Percentiles rank a stretch among this genome's conserved stretches.
Evolutionary conservation across 2,329 filamentous ascomycete species (phyloP).

Genomic region (Pleomassaria siparia): DNA sequence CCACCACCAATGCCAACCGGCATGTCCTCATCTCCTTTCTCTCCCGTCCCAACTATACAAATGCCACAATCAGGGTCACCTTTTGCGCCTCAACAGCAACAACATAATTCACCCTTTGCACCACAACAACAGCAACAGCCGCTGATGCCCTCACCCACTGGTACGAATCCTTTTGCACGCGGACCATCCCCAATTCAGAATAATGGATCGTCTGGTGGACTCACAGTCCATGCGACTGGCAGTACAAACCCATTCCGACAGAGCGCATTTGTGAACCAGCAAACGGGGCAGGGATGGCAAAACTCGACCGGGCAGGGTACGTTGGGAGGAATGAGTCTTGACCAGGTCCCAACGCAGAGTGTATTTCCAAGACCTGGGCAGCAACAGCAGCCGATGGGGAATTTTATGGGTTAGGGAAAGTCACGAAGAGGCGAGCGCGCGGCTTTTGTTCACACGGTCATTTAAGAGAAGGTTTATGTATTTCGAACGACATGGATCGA

Average conservation of each 20-base stretch:
- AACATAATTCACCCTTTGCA: constrained; percentile 40
- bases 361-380: constrained; percentile 80
- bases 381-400: constrained; percentile 20
- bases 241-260: constrained; percentile 95
- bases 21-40: constrained; percentile 28
- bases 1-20: constrained; percentile 25
- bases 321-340: constrained; percentile 71
- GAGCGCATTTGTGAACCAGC: constrained; percentile 84
- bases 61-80: constrained; percentile 29
- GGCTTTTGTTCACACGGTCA: neutral
- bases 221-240: constrained; percentile 75
- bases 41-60: constrained; percentile 27
- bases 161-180: constrained; percentile 72
- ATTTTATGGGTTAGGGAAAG: neutral
- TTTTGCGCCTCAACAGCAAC: constrained; percentile 41
- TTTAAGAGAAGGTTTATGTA: neutral
- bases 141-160: constrained; percentile 62
- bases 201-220: constrained; percentile 35
- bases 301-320: constrained; percentile 70
- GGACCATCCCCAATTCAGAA: constrained; percentile 47
- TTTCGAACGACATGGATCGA: neutral
- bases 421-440: neutral
- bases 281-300: constrained; percentile 88
- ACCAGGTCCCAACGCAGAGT: constrained; percentile 75
- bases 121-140: constrained; percentile 45